Evolutionary conservation across 768 basidiomycete genomes (phyloP), one percentile per base, ranked within the genome.

Genomic region (Lentinula boryana): DNA sequence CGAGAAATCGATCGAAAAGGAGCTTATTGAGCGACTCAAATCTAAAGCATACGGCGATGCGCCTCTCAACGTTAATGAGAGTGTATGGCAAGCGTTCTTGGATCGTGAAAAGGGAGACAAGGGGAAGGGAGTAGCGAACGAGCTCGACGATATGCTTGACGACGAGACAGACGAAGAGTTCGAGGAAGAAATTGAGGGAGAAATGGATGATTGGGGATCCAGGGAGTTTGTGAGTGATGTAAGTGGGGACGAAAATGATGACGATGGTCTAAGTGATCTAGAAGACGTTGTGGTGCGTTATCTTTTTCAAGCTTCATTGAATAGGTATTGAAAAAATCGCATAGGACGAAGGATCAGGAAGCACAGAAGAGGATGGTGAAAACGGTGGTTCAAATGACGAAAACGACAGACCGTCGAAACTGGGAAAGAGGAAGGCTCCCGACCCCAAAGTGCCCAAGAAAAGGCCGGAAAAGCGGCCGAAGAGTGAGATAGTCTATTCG

Each of bases 41-140:
- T 89, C 89, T 57, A 97, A 97, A 73, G 95, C 96, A 16, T 98
- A 99, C 69, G 96, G 97, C 46, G 96, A 98, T 68, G 90, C 91
- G 36, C 97, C 97, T 12, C 82, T 99, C 48, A 98, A 99, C 72
- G 95, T 99, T 61, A 98, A 99, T 73, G 97, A 99, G 75, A 87
- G 80, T 44, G 95, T 98, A 8, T 98, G 97, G 97, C 85, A 87
- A 64, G 87, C 91, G 2, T 88, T 99, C 56, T 76, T 98, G 44
- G 93, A 97, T 68, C 80, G 86, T 51, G 94, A 97, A 67, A 82
- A 84, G 66, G 78, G 71, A 27, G 75, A 75, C 38, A 74, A 75
- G 62, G 72, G 62, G 27, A 76, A 76, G 57, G 74, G 73, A 61
- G 78, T 80, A 61, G 52, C 80, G 49, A 74, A 82, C 54, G 76